These are phyloP conservation scores for Aspergillus sclerotiicarbonarius DNA, from an alignment of 495 filamentous ascomycete species.

Conservation along the genomic window DNA sequence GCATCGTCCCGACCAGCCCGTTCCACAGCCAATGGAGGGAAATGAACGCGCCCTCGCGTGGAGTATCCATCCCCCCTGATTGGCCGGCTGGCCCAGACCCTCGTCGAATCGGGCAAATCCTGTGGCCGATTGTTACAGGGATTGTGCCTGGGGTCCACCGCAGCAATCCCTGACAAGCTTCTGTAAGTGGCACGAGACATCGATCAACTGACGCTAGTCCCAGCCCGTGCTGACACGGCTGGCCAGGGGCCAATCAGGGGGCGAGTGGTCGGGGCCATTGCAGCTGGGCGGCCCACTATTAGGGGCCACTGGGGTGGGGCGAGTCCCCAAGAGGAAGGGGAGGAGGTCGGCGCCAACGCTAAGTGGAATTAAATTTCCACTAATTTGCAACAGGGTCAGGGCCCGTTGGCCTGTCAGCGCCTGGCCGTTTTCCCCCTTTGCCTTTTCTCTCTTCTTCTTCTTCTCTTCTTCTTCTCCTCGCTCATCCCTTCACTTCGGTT, in stretches of 20 bases:
- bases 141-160: slow-evolving; percentile 1
- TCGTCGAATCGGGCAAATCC: not conserved
- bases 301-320: not conserved
- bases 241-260: slow-evolving; percentile 2
- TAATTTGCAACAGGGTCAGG: slow-evolving; percentile 16
- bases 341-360: not conserved
- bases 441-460: slow-evolving; percentile 5
- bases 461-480: slow-evolving; percentile 1
- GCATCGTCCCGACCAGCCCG: not conserved
- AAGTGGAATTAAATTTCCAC: slow-evolving; percentile 12
- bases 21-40: not conserved
- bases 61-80: not conserved
- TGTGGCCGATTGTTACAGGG: slow-evolving; percentile 8
- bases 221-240: slow-evolving; percentile 23
- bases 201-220: slow-evolving; percentile 19
- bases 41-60: slow-evolving; percentile 8
- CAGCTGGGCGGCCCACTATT: not conserved
- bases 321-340: not conserved
- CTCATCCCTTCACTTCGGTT: not conserved
- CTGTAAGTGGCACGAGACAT: slow-evolving; percentile 24
- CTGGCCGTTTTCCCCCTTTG: slow-evolving; percentile 7
- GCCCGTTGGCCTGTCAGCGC: slow-evolving; percentile 13
- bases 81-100: slow-evolving; percentile 1
- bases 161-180: slow-evolving; percentile 24
- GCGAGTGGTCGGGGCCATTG: not conserved